Percentiles rank a stretch among this genome's conserved stretches.
Evolutionary conservation across 805 yeast genomes (phyloP).

Genomic region (Wickerhamiella slavikovae): DNA sequence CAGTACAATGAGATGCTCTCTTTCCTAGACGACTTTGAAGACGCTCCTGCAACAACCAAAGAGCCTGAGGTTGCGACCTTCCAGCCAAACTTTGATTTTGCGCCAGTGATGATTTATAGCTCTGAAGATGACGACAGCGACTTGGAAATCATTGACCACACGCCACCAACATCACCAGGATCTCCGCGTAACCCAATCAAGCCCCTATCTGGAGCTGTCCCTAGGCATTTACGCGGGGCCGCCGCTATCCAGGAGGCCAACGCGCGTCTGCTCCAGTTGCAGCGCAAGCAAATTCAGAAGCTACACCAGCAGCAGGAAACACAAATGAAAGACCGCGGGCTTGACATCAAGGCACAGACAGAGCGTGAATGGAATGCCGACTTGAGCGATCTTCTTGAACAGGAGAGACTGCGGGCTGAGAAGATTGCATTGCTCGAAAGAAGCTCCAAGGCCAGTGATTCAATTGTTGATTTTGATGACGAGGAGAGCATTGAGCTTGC

Average conservation of each 20-base stretch:
- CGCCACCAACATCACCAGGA: neutral
- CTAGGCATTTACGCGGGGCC: neutral
- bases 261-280: constrained; percentile 3
- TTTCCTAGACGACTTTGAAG: neutral
- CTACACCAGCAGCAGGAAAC: constrained; percentile 2
- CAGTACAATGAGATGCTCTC: neutral
- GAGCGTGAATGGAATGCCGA: constrained; percentile 3
- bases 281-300: constrained; percentile 4
- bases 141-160: neutral
- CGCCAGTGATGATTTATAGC: neutral
- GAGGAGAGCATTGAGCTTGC: neutral
- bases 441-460: constrained; percentile 1
- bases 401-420: constrained; percentile 7
- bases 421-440: constrained; percentile 3
- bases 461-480: constrained; percentile 4
- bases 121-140: neutral
- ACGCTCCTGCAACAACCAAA: neutral
- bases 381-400: constrained; percentile 7
- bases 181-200: neutral
- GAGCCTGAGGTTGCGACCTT: neutral
- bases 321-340: constrained; percentile 5
- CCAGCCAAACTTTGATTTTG: neutral
- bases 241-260: neutral
- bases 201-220: no score
- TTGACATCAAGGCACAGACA: constrained; percentile 5